phyloP scores from a whole-genome alignment of 2,329 filamentous ascomycete genomes.

The Epicoccum sorghinum region DNA sequence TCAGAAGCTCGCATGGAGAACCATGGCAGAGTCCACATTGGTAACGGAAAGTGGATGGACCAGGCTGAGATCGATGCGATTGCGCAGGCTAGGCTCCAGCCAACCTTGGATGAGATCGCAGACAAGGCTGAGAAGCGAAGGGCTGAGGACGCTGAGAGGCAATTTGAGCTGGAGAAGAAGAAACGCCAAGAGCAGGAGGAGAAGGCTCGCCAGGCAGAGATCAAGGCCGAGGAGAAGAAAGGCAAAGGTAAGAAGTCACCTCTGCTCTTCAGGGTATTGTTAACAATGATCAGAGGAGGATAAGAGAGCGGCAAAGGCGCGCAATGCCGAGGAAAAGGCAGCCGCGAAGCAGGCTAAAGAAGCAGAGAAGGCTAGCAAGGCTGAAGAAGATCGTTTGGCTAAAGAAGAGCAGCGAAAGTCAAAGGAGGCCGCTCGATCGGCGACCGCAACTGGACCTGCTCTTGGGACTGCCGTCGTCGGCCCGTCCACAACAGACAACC shows the following conservation, averaged over 20 bases:
- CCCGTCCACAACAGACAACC: conserved; percentile 10
- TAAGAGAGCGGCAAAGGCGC: conserved; percentile 55
- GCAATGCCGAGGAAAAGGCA: conserved; percentile 59
- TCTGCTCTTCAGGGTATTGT: not conserved
- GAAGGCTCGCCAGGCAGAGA: conserved; percentile 56
- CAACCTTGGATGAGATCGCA: conserved; percentile 83
- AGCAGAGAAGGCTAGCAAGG: conserved; percentile 56
- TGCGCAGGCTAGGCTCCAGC: conserved; percentile 77
- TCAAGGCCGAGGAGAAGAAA: conserved; percentile 54
- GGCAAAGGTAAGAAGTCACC: conserved; percentile 59
- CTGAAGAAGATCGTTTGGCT: conserved; percentile 58
- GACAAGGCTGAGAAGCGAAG: conserved; percentile 76
- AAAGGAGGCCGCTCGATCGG: conserved; percentile 37
- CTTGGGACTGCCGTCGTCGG: conserved; percentile 14
- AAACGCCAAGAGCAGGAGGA: conserved; percentile 65
- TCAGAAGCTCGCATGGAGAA: conserved; percentile 65
- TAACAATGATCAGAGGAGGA: conserved; percentile 57
- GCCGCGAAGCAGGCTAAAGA: conserved; percentile 47
- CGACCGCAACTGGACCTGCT: conserved; percentile 2
- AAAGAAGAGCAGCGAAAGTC: conserved; percentile 62
- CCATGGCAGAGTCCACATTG: conserved; percentile 69
- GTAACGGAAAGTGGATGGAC: conserved; percentile 80
- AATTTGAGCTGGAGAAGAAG: conserved; percentile 68
- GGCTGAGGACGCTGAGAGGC: conserved; percentile 67
- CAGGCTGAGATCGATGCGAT: conserved; percentile 79